Evolutionary conservation across 2,329 filamentous ascomycete genomes (phyloP).

Genomic region (Alternaria sp.): DNA sequence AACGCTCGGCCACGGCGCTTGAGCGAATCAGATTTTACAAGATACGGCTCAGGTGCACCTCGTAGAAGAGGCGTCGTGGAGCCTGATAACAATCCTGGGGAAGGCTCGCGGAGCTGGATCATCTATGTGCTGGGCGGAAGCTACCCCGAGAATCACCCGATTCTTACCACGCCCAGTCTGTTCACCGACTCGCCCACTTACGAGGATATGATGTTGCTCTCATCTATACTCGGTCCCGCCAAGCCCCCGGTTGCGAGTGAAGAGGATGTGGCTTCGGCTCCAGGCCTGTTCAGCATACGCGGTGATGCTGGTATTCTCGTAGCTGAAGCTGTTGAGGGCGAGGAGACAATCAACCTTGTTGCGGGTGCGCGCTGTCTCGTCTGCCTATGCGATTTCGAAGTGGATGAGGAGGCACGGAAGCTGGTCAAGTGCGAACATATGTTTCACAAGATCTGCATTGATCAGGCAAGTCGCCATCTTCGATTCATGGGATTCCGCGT

Average conservation of each 20-base stretch:
- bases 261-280: conserved; percentile 69
- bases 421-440: conserved; percentile 70
- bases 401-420: conserved; percentile 67
- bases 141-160: conserved; percentile 74
- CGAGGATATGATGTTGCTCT: conserved; percentile 75
- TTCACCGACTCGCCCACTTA: conserved; percentile 76
- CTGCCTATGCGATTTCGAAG: conserved; percentile 71
- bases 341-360: conserved; percentile 40
- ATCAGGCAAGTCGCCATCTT: conserved; percentile 62
- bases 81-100: conserved; percentile 64
- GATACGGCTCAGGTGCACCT: conserved; percentile 68
- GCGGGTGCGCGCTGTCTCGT: conserved; percentile 67
- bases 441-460: conserved; percentile 74
- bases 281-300: conserved; percentile 65
- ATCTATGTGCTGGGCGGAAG: conserved; percentile 76
- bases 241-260: conserved; percentile 73
- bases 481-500: neutral
- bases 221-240: conserved; percentile 70
- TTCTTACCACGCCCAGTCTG: conserved; percentile 72
- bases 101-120: conserved; percentile 71
- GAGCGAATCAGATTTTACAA: conserved; percentile 68
- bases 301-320: conserved; percentile 53
- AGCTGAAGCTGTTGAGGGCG: conserved; percentile 57
- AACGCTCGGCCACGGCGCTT: conserved; percentile 62
- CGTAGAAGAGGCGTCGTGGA: conserved; percentile 70